Percentiles rank a stretch among this genome's conserved stretches.
phyloP scores from a whole-genome alignment of 2,329 filamentous ascomycete genomes.

The Zymoseptoria tritici region DNA sequence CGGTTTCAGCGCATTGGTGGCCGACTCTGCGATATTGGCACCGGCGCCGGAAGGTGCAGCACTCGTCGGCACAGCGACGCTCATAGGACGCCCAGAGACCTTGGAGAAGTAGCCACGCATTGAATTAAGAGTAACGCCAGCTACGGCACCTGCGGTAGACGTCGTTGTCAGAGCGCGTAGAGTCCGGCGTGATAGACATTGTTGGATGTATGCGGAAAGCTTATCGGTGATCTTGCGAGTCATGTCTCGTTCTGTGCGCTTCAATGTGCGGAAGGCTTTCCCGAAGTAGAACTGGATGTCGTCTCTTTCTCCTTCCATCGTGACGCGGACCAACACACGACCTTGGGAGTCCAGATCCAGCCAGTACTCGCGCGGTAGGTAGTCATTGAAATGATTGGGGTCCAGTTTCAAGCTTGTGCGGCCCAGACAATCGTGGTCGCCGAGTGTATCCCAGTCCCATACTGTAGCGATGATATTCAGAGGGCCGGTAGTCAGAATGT shows the following conservation, averaged over 20 bases:
- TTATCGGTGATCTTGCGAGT: slow-evolving; percentile 97
- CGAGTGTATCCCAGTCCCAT: slow-evolving; percentile 97
- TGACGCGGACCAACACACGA: slow-evolving; percentile 77
- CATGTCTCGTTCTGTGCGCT: slow-evolving; percentile 96
- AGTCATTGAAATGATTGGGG: slow-evolving; percentile 93
- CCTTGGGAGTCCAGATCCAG: slow-evolving; percentile 94
- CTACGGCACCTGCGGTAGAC: slow-evolving; percentile 35
- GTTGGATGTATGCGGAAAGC: slow-evolving; percentile 88
- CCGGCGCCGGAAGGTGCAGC: background rate
- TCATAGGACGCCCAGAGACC: slow-evolving; percentile 31
- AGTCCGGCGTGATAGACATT: slow-evolving; percentile 76
- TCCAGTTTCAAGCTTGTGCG: slow-evolving; percentile 97
- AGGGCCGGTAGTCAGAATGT: slow-evolving; percentile 85
- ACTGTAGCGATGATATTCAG: slow-evolving; percentile 94
- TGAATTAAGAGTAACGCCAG: slow-evolving; percentile 51
- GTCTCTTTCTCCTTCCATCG: slow-evolving; percentile 97
- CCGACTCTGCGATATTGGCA: slow-evolving; percentile 58
- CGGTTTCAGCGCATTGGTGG: slow-evolving; percentile 73
- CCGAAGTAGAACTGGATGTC: slow-evolving; percentile 99
- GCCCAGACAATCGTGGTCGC: slow-evolving; percentile 94
- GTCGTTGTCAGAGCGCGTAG: slow-evolving; percentile 62
- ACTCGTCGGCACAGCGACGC: slow-evolving; percentile 3
- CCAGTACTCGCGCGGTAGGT: slow-evolving; percentile 94
- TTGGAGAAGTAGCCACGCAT: slow-evolving; percentile 59
- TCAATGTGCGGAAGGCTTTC: slow-evolving; percentile 90